A percentile compares a stretch with the other conserved stretches of the same genome.
Evolutionary conservation across 164 flowering plant species (phyloP).

Genomic region (Euptelea pleiosperma): DNA sequence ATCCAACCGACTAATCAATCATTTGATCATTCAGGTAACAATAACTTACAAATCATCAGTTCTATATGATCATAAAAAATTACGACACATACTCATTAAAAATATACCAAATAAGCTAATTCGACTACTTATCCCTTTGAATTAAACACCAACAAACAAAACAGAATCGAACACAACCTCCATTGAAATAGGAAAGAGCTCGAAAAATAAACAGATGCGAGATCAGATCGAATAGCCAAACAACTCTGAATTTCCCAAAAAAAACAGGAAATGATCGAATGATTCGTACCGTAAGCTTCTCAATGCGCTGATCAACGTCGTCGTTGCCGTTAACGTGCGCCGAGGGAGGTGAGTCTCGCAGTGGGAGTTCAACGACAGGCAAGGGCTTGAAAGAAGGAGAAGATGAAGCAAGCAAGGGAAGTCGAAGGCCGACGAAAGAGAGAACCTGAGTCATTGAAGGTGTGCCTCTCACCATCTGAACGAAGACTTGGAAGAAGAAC

Average conservation of each 20-base stretch:
- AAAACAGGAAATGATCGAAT: neutral
- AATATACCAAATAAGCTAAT: too few relatives aligned
- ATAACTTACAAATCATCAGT: neutral
- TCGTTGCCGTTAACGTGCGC: neutral
- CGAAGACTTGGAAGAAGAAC: conserved; percentile 65
- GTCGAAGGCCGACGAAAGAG: conserved; percentile 33
- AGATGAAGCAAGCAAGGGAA: conserved; percentile 15
- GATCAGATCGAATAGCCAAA: neutral
- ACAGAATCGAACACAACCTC: too few relatives aligned
- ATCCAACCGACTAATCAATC: too few relatives aligned
- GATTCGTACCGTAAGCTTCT: conserved; percentile 44
- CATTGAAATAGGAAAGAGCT: too few relatives aligned
- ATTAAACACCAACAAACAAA: too few relatives aligned
- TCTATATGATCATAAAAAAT: too few relatives aligned
- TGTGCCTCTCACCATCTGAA: conserved; percentile 44
- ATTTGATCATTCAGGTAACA: neutral
- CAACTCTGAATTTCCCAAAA: neutral
- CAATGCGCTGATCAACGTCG: conserved; percentile 10
- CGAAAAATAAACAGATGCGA: too few relatives aligned
- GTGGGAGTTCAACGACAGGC: conserved; percentile 46
- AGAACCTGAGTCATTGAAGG: conserved; percentile 28
- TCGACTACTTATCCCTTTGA: too few relatives aligned
- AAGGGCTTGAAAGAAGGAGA: conserved; percentile 52
- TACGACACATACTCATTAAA: too few relatives aligned
- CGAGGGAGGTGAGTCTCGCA: conserved; percentile 14